Conservation (phyloP, 2,329 filamentous ascomycete genomes). For the Fusarium setosum region DNA sequence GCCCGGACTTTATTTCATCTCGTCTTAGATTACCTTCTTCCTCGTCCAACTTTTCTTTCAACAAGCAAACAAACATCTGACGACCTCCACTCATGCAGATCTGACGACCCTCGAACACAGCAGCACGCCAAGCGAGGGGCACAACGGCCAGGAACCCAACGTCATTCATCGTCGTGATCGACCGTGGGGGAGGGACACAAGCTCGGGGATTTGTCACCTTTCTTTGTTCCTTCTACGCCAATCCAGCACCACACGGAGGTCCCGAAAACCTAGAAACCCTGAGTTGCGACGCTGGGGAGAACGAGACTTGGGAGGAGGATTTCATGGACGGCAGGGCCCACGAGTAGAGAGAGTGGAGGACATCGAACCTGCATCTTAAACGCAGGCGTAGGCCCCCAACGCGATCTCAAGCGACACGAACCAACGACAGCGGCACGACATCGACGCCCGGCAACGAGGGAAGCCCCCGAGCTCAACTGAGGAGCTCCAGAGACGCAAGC, state of each 20-base stretch:
- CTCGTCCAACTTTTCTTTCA: background rate
- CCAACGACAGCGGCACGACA: background rate
- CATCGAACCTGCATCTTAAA: background rate
- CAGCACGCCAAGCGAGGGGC: slow-evolving; percentile 5
- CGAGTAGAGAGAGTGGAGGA: background rate
- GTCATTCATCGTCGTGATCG: slow-evolving; percentile 9
- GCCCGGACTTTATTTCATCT: slow-evolving; percentile 1
- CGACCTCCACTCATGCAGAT: background rate
- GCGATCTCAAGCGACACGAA: background rate
- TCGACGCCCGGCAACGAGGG: background rate
- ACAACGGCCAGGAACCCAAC: background rate
- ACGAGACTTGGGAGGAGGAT: background rate
- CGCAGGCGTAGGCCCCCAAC: background rate
- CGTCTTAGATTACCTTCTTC: background rate
- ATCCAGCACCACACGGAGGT: background rate
- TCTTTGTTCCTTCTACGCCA: slow-evolving; percentile 18
- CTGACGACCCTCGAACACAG: background rate
- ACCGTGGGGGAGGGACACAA: background rate
- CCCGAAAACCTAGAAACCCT: slow-evolving; percentile 12
- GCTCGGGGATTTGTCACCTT: slow-evolving; percentile 7
- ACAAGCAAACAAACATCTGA: background rate
- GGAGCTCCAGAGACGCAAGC: background rate
- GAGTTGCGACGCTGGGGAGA: background rate
- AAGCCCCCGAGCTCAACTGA: background rate
- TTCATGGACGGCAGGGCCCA: too few relatives aligned